Conservation (phyloP, 2,329 filamentous ascomycete species). For the Malbranchea cinnamomea region DNA sequence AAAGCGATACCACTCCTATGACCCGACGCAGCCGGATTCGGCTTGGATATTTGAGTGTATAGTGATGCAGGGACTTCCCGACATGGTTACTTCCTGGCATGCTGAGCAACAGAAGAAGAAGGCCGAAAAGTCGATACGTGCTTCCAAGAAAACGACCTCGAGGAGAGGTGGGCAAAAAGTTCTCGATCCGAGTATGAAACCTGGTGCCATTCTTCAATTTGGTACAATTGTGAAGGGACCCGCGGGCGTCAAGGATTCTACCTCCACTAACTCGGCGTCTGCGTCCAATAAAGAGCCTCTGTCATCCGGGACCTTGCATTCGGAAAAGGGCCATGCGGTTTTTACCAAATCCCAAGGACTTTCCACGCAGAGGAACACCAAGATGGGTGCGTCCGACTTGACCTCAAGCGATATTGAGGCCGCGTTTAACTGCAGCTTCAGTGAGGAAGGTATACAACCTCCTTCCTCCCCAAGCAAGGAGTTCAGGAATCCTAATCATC, state of each 20-base stretch:
- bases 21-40: slow-evolving; percentile 50
- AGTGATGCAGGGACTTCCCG: slow-evolving; percentile 48
- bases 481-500: slow-evolving; percentile 4
- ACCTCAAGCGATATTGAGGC: slow-evolving; percentile 7
- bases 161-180: slow-evolving; percentile 21
- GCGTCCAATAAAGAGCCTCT: not conserved
- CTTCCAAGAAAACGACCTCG: slow-evolving; percentile 15
- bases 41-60: slow-evolving; percentile 55
- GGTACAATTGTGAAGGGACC: slow-evolving; percentile 23
- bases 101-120: slow-evolving; percentile 23
- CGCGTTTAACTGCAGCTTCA: slow-evolving; percentile 3
- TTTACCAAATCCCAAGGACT: not conserved
- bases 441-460: slow-evolving; percentile 7
- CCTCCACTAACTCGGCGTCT: slow-evolving; percentile 13
- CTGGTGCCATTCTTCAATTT: slow-evolving; percentile 27
- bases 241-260: slow-evolving; percentile 11
- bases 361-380: slow-evolving; percentile 1
- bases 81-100: slow-evolving; percentile 52
- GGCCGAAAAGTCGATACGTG: slow-evolving; percentile 12
- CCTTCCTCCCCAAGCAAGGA: slow-evolving; percentile 1
- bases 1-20: slow-evolving; percentile 31
- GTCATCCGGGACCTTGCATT: not conserved
- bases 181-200: slow-evolving; percentile 26
- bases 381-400: not conserved
- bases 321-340: not conserved